Percentiles rank a stretch among this genome's conserved stretches.
These are phyloP conservation scores for Phymatotrichopsis omnivora DNA, from an alignment of 2,329 filamentous ascomycete genomes.

Conservation along the genomic window DNA sequence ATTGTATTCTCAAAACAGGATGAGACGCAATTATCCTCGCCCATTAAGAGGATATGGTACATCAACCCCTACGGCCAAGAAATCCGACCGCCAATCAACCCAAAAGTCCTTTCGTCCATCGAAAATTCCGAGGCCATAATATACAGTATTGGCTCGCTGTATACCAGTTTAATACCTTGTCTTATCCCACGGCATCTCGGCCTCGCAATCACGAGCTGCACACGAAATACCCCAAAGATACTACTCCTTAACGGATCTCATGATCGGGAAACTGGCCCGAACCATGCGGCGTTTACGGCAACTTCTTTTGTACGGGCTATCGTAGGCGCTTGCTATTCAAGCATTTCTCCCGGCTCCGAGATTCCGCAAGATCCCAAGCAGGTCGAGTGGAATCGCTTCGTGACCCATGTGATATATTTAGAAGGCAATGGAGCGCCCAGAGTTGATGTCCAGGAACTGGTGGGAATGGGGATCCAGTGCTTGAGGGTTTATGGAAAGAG, in stretches of 20 bases:
- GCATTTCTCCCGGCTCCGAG: constrained; percentile 9
- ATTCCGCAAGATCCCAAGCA: too few relatives aligned
- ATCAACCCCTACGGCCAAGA: constrained; percentile 98
- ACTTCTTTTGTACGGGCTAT: constrained; percentile 76
- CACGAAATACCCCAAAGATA: constrained; percentile 48
- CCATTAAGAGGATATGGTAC: constrained; percentile 83
- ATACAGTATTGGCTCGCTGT: constrained; percentile 89
- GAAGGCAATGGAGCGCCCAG: constrained; percentile 59
- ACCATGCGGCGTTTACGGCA: constrained; percentile 50
- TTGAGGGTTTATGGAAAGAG: constrained; percentile 46
- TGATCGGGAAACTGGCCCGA: constrained; percentile 77
- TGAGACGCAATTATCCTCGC: constrained; percentile 63
- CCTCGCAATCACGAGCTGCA: constrained; percentile 46
- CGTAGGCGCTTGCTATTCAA: constrained; percentile 52
- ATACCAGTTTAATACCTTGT: constrained; percentile 78
- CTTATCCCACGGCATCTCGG: constrained; percentile 70
- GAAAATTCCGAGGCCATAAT: constrained; percentile 57
- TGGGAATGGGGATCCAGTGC: constrained; percentile 61
- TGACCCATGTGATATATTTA: constrained; percentile 75
- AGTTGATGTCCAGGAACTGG: constrained; percentile 57
- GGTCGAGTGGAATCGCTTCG: constrained; percentile 52
- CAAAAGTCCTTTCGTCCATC: constrained; percentile 63
- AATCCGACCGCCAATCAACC: constrained; percentile 74
- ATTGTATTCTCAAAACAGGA: constrained; percentile 69
- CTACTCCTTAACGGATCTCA: constrained; percentile 73